Conservation (phyloP, 306 rosid species). For the Crotalaria pallida region DNA sequence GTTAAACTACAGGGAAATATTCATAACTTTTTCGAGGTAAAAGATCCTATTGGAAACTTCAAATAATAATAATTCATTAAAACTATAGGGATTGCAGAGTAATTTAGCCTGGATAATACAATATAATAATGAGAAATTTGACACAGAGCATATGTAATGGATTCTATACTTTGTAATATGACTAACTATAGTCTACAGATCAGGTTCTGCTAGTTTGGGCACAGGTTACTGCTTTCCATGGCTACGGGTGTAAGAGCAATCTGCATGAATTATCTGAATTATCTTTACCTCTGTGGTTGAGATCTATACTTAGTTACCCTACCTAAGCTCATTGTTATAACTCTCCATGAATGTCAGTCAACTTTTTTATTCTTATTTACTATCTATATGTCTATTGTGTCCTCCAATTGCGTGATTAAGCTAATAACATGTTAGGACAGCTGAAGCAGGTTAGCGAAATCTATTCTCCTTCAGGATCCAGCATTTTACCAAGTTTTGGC, state of each 20-base stretch:
- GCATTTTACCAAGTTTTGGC: background rate
- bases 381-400: background rate
- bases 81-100: background rate
- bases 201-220: background rate
- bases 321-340: slow-evolving; percentile 7
- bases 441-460: background rate
- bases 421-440: background rate
- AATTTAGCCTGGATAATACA: background rate
- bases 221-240: background rate
- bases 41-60: background rate
- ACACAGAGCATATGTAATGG: background rate
- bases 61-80: background rate
- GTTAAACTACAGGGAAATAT: background rate
- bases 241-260: background rate
- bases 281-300: background rate
- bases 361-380: background rate
- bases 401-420: background rate
- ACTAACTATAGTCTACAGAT: background rate
- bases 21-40: background rate
- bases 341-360: background rate
- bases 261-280: background rate
- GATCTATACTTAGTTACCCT: background rate
- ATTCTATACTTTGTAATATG: background rate
- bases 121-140: background rate
- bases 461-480: background rate